A percentile compares a stretch with the other conserved stretches of the same genome.
phyloP scores from a whole-genome alignment of 768 basidiomycete species.

The Termitomyces sp. region DNA sequence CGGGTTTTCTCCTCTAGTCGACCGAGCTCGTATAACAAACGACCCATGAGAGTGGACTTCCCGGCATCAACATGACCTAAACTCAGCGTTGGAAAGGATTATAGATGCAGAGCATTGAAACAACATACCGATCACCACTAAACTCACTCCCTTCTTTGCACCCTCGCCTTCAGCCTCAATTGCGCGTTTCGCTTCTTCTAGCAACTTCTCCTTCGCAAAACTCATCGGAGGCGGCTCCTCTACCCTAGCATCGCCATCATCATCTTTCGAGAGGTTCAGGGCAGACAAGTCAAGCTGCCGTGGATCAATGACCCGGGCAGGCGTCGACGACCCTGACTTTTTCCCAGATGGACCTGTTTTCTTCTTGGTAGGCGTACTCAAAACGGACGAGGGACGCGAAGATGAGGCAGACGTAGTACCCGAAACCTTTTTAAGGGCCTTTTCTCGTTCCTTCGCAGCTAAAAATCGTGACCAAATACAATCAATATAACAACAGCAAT shows the following conservation, averaged over 20 bases:
- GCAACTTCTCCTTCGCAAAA: slow-evolving; percentile 73
- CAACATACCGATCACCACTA: slow-evolving; percentile 86
- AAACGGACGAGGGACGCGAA: slow-evolving; percentile 44
- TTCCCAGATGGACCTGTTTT: slow-evolving; percentile 35
- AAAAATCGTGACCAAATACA: slow-evolving; percentile 37
- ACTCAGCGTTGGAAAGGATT: not conserved
- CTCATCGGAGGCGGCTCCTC: slow-evolving; percentile 63
- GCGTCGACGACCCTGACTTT: slow-evolving; percentile 40
- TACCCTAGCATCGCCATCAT: slow-evolving; percentile 34
- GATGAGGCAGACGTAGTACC: slow-evolving; percentile 38
- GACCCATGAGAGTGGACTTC: slow-evolving; percentile 96
- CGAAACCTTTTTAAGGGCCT: slow-evolving; percentile 52
- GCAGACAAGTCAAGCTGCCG: slow-evolving; percentile 71
- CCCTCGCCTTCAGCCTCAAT: slow-evolving; percentile 45
- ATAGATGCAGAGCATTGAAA: not conserved
- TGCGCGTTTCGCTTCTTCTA: slow-evolving; percentile 70
- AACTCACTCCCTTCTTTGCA: slow-evolving; percentile 68
- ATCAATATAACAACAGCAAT: slow-evolving; percentile 29
- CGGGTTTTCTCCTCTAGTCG: slow-evolving; percentile 82
- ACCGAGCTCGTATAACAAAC: slow-evolving; percentile 90
- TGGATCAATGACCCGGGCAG: slow-evolving; percentile 45
- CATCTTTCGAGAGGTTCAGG: slow-evolving; percentile 57
- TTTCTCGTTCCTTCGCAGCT: slow-evolving; percentile 83
- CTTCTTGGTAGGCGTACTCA: slow-evolving; percentile 38
- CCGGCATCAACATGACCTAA: slow-evolving; percentile 98